Percentiles rank a stretch among this genome's conserved stretches.
Conservation (phyloP, 495 filamentous ascomycete species). For the Mycothermus thermophilus region DNA sequence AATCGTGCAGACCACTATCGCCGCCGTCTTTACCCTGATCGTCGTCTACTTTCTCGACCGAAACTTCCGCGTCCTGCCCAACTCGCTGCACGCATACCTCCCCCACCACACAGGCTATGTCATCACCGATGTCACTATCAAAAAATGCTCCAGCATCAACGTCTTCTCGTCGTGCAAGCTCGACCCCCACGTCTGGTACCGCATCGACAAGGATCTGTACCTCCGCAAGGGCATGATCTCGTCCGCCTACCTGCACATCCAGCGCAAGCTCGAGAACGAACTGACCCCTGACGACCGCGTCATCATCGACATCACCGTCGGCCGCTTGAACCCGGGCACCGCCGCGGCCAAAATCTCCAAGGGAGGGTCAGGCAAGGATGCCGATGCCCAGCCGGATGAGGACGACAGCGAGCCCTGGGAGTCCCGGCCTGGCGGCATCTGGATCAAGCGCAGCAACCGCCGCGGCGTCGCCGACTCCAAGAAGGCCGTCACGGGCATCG, state of each 20-base stretch:
- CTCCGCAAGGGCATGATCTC: constrained; percentile 57
- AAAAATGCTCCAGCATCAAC: constrained; percentile 60
- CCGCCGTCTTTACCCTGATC: constrained; percentile 52
- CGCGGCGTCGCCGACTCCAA: constrained; percentile 66
- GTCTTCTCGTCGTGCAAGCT: constrained; percentile 67
- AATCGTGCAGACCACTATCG: constrained; percentile 59
- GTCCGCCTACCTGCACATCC: constrained; percentile 71
- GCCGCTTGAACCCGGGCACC: constrained; percentile 53
- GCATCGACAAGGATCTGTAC: constrained; percentile 86
- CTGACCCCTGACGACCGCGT: constrained; percentile 60
- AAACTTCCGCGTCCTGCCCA: constrained; percentile 68
- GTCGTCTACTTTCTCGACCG: constrained; percentile 67
- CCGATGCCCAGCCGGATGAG: constrained; percentile 17
- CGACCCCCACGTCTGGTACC: constrained; percentile 62
- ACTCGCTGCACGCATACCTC: constrained; percentile 65
- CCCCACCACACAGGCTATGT: constrained; percentile 70
- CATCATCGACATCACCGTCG: constrained; percentile 70
- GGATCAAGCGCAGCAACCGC: constrained; percentile 70
- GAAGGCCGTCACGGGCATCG: constrained; percentile 65
- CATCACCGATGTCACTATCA: constrained; percentile 82
- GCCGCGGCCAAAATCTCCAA: constrained; percentile 30
- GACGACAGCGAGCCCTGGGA: constrained; percentile 58
- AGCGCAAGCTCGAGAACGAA: constrained; percentile 81
- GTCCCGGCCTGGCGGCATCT: constrained; percentile 60
- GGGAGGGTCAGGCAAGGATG: background rate